phyloP scores from a whole-genome alignment of 1,284 basidiomycete genomes.

The Tylopilus sp. region DNA sequence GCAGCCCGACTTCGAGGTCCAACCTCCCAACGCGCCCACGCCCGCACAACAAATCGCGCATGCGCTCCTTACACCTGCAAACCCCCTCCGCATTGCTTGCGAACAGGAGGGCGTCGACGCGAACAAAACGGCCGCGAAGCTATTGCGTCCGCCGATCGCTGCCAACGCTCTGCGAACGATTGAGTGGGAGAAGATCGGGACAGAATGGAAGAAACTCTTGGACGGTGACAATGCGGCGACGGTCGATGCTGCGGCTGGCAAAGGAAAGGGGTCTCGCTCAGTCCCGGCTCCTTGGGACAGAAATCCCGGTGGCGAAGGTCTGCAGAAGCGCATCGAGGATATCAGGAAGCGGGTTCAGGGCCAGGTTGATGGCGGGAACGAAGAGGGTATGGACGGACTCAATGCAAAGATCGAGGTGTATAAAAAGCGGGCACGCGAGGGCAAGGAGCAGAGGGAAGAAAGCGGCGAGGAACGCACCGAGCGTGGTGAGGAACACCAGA shows the following conservation, averaged over 20 bases:
- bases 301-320: neutral
- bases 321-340: slow-evolving; percentile 6
- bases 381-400: neutral
- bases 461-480: neutral
- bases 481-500: neutral
- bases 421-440: neutral
- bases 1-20: slow-evolving; percentile 61
- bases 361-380: neutral
- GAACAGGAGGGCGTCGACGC: slow-evolving; percentile 28
- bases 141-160: slow-evolving; percentile 13
- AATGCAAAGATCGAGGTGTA: slow-evolving; percentile 6
- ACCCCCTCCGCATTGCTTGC: slow-evolving; percentile 26
- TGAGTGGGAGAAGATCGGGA: slow-evolving; percentile 21
- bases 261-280: neutral
- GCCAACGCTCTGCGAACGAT: slow-evolving; percentile 11
- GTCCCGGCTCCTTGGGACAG: neutral
- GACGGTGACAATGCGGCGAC: neutral
- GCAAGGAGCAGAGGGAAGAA: neutral
- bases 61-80: slow-evolving; percentile 44
- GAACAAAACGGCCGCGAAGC: slow-evolving; percentile 11
- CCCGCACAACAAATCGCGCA: slow-evolving; percentile 59
- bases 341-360: neutral
- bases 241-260: neutral
- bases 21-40: slow-evolving; percentile 54
- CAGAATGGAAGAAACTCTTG: slow-evolving; percentile 21